Evolutionary conservation across 1,284 basidiomycete genomes (phyloP).

Genomic region (Naganishia albida): DNA sequence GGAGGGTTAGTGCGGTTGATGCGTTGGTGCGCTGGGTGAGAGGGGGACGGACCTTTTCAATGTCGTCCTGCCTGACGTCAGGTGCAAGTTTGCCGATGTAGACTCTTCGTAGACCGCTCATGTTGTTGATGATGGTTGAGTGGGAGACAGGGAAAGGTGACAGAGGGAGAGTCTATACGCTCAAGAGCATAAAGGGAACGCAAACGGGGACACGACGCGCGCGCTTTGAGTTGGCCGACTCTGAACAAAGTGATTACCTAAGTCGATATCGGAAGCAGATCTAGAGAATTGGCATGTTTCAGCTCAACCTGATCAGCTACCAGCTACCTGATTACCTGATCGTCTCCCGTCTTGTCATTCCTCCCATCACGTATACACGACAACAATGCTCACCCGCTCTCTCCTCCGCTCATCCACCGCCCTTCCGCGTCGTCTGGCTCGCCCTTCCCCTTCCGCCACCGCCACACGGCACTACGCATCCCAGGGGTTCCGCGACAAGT

Average conservation of each 20-base stretch:
- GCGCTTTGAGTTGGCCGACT: not conserved
- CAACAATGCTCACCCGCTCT: conserved; percentile 5
- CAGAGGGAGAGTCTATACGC: conserved; percentile 6
- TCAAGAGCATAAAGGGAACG: conserved; percentile 12
- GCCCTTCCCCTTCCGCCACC: too few relatives aligned
- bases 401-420: conserved; percentile 5
- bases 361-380: not conserved
- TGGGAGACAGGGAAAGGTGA: conserved; percentile 9
- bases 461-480: conserved; percentile 9
- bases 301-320: not conserved
- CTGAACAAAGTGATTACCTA: not conserved
- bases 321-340: too few relatives aligned
- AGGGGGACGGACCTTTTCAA: conserved; percentile 44
- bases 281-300: not conserved
- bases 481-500: conserved; percentile 34
- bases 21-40: not conserved
- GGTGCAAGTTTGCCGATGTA: conserved; percentile 52
- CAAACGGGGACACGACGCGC: conserved; percentile 2
- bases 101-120: conserved; percentile 40
- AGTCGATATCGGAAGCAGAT: not conserved
- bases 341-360: not conserved
- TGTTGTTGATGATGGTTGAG: conserved; percentile 31
- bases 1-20: too few relatives aligned
- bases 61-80: conserved; percentile 42
- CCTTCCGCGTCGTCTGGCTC: not conserved